Evolutionary conservation across 768 basidiomycete species (phyloP).

Genomic region (Stropharia rugosoannulata): DNA sequence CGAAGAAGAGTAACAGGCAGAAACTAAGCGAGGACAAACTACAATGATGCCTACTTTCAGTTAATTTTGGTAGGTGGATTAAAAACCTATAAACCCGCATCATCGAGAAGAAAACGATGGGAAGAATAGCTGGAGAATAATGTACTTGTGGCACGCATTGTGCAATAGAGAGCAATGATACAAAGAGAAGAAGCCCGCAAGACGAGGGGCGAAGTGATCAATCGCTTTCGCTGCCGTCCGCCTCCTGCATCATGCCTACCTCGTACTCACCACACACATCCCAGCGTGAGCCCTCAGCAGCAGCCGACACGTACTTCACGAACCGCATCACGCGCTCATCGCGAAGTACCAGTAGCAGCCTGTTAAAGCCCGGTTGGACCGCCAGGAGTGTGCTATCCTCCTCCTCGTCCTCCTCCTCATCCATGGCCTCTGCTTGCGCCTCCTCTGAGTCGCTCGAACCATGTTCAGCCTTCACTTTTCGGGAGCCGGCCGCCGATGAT

Average conservation of each 20-base stretch:
- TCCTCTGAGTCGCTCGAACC: slow-evolving; percentile 13
- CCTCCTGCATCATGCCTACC: slow-evolving; percentile 75
- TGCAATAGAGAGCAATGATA: neutral
- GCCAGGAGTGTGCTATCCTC: slow-evolving; percentile 81
- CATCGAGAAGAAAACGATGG: no score
- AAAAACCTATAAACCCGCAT: no score
- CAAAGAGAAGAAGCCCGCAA: neutral
- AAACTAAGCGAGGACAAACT: no score
- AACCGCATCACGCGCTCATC: slow-evolving; percentile 94
- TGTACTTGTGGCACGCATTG: neutral
- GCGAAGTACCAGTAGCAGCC: slow-evolving; percentile 82
- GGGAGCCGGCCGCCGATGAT: neutral
- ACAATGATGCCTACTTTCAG: no score
- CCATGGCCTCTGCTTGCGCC: slow-evolving; percentile 31
- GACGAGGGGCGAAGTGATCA: neutral
- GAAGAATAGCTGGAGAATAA: no score
- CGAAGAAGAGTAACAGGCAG: no score
- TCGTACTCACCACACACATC: slow-evolving; percentile 93
- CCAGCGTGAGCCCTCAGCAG: slow-evolving; percentile 90
- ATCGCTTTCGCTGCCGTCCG: slow-evolving; percentile 33
- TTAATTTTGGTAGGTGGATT: no score
- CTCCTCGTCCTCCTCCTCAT: slow-evolving; percentile 59
- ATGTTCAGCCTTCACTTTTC: neutral
- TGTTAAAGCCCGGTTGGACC: slow-evolving; percentile 88
- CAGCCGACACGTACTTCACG: slow-evolving; percentile 91